phyloP scores from a whole-genome alignment of 106 monocot species.

The Posidonia australis region DNA sequence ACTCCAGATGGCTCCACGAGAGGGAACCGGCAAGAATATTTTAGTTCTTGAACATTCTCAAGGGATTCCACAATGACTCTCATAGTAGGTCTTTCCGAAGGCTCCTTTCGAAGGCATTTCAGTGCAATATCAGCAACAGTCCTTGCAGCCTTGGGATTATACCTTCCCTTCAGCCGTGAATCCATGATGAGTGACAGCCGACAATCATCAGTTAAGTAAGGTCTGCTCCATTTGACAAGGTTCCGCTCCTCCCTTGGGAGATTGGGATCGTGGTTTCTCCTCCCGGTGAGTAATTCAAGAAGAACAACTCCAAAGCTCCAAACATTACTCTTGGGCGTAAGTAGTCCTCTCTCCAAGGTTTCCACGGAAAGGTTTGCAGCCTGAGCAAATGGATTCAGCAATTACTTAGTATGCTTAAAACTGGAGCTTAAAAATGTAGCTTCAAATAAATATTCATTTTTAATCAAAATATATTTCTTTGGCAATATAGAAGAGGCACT shows the following conservation, averaged over 20 bases:
- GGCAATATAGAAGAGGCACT: too few relatives aligned
- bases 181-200: conserved; percentile 83
- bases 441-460: too few relatives aligned
- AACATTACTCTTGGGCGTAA: conserved; percentile 90
- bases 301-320: conserved; percentile 81
- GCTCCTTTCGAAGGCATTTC: conserved; percentile 65
- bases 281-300: conserved; percentile 71
- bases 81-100: conserved; percentile 84
- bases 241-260: conserved; percentile 68
- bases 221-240: conserved; percentile 73
- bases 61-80: conserved; percentile 50
- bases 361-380: conserved; percentile 56
- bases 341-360: conserved; percentile 53
- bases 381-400: conserved; percentile 15
- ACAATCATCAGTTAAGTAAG: conserved; percentile 70
- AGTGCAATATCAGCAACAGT: conserved; percentile 57
- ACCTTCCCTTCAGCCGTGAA: conserved; percentile 66
- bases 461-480: too few relatives aligned
- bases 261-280: conserved; percentile 45
- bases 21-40: conserved; percentile 43
- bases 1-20: conserved; percentile 58
- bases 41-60: conserved; percentile 58
- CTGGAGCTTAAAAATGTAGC: too few relatives aligned
- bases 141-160: conserved; percentile 57
- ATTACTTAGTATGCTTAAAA: not conserved